Percentiles rank a stretch among this genome's conserved stretches.
phyloP scores from a whole-genome alignment of 805 yeast genomes.

The Tetrapisispora fleetii region DNA sequence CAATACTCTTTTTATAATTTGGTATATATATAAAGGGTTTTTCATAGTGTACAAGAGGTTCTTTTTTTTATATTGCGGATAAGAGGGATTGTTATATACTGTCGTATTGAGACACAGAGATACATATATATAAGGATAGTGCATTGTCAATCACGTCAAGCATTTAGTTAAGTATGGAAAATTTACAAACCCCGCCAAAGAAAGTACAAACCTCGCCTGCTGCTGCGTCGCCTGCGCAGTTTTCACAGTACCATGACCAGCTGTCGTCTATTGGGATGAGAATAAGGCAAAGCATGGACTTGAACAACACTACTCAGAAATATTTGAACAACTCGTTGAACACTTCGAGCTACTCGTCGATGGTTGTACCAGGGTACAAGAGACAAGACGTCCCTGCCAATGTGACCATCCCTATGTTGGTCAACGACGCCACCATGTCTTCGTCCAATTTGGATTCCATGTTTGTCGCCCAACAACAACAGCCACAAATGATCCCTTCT shows the following conservation, averaged over 20 bases:
- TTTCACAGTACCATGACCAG: slow-evolving; percentile 24
- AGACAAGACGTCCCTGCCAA: slow-evolving; percentile 1
- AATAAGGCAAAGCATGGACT: slow-evolving; percentile 54
- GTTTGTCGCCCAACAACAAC: not conserved
- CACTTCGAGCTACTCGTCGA: not conserved
- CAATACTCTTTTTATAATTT: no score
- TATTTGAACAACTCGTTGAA: not conserved
- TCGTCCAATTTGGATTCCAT: slow-evolving; percentile 4
- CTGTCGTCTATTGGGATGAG: slow-evolving; percentile 60
- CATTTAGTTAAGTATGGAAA: not conserved
- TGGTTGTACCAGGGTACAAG: slow-evolving; percentile 1
- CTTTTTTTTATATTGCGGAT: no score
- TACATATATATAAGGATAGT: not conserved
- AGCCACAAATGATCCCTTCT: slow-evolving; percentile 1
- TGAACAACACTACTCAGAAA: slow-evolving; percentile 1
- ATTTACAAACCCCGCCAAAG: not conserved
- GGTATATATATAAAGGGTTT: not conserved
- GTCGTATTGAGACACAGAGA: no score
- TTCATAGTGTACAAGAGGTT: no score
- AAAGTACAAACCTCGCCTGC: slow-evolving; percentile 17
- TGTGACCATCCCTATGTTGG: slow-evolving; percentile 28
- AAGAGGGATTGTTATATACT: no score
- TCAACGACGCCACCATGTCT: slow-evolving; percentile 25
- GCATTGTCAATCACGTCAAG: no score
- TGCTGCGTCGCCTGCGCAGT: slow-evolving; percentile 14